phyloP scores from a whole-genome alignment of 2,329 filamentous ascomycete genomes.

The Neonectria coccinea region DNA sequence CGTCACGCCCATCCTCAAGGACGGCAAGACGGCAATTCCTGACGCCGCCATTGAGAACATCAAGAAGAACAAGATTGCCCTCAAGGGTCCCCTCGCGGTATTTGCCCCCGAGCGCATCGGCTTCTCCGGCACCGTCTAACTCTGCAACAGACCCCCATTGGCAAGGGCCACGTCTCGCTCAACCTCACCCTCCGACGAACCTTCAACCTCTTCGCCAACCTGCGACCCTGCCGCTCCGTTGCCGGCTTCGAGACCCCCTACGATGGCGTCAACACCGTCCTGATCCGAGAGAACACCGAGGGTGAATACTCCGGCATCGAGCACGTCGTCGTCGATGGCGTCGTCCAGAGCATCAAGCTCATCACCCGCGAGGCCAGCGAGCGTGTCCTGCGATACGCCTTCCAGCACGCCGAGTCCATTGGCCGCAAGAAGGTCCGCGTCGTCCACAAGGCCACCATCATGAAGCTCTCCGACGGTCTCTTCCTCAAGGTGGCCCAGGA shows the following conservation, averaged over 20 bases:
- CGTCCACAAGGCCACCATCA: conserved; percentile 99
- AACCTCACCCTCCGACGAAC: conserved; percentile 98
- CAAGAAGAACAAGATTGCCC: conserved; percentile 93
- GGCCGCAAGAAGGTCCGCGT: conserved; percentile 97
- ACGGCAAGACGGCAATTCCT: conserved; percentile 96
- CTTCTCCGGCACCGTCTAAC: conserved; percentile 32
- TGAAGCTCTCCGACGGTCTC: conserved; percentile 99
- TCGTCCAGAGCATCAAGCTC: conserved; percentile 99
- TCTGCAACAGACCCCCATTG: conserved; percentile 80
- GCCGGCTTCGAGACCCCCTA: conserved; percentile 99
- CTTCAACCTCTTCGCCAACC: conserved; percentile 99
- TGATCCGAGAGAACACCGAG: conserved; percentile 99
- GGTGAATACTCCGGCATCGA: conserved; percentile 99
- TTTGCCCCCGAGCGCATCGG: conserved; percentile 49
- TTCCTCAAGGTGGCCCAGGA: conserved; percentile 90
- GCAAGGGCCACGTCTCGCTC: conserved; percentile 98
- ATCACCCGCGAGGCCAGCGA: conserved; percentile 96
- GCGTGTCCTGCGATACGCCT: conserved; percentile 95
- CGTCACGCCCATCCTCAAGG: conserved; percentile 91
- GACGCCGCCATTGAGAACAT: conserved; percentile 94
- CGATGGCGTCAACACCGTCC: conserved; percentile 94
- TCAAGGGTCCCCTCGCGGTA: conserved; percentile 97
- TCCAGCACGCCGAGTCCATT: conserved; percentile 95
- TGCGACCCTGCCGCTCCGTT: conserved; percentile 97
- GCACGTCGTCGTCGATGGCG: conserved; percentile 96